Base-by-base conservation (phyloP, 768 basidiomycete species). In the Lenzites betulinus region DNA sequence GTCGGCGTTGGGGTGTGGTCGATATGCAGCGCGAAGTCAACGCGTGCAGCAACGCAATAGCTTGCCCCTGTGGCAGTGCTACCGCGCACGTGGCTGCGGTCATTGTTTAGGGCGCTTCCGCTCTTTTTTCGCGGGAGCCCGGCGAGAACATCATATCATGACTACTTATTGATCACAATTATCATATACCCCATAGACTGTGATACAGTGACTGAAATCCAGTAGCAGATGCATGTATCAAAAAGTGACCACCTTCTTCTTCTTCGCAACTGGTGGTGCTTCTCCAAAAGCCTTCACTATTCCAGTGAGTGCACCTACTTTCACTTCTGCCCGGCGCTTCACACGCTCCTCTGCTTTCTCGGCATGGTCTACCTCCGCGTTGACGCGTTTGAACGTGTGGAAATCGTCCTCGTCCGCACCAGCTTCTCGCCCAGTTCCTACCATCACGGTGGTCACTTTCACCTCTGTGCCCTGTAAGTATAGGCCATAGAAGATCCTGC, bases 371-470 rank as follows among this genome's bases (percentile, higher is more conserved):
- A 92, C 77, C 59, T 88, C 85, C 11, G 71, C 75, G 46, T 78
- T 83, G 54, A 76, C 81, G 44, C 93, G 82, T 70, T 87, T 88
- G 71, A 94, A 81, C 0, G 79, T 78, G 72, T 95, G 94, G 75
- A 95, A 97, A 71, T 97, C 95, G 69, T 98, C 95, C 72, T 98
- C 95, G 70, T 98, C 95, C 9, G 95, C 89, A 23, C 93, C 93
- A 0, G 82, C 85, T 39, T 79, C 84, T 30, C 70, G 70, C 0
- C 79, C 79, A 1, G 70, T 72, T 18, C 83, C 82, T 7, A 81
- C 73, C 18, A 85, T 80, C 0, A 83, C 64, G 0, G 76, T 70
- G 2, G 70, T 74, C 12, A 81, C 72, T 0, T 73, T 69, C 9
- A 74, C 73, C 70, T 78, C 78, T 77, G 66, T 8, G 16, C 4